These are phyloP conservation scores for Rubia yunnanensis DNA, from an alignment of 257 asterid genomes.

Conservation along the genomic window DNA sequence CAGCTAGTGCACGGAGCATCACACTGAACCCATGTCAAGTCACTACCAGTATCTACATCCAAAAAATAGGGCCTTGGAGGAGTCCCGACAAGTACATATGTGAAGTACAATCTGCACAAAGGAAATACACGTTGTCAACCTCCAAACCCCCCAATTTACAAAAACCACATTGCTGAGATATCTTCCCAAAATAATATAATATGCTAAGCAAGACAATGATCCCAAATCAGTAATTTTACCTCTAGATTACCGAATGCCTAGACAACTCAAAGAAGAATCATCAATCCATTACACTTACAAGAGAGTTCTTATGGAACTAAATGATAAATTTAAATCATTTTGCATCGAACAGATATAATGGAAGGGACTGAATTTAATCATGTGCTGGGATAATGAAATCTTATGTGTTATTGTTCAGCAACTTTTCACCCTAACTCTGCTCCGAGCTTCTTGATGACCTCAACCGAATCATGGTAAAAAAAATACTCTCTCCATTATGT, in stretches of 20 bases:
- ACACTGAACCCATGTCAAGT: constrained; percentile 77
- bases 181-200: not conserved
- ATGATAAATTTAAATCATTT: not conserved
- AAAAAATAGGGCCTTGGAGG: constrained; percentile 80
- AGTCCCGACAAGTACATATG: constrained; percentile 49
- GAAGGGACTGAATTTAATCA: not conserved
- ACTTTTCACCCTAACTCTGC: not conserved
- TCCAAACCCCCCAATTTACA: not conserved
- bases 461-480: not conserved
- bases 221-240: not conserved
- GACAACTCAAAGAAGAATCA: not conserved
- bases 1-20: constrained; percentile 89
- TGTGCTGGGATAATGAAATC: not conserved
- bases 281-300: not conserved
- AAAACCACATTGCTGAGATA: not conserved
- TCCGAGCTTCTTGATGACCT: not conserved
- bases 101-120: constrained; percentile 48
- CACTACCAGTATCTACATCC: constrained; percentile 77
- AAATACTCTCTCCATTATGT: not conserved
- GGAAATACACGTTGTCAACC: not conserved
- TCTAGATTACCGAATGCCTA: not conserved
- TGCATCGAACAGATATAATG: not conserved
- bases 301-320: not conserved
- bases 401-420: not conserved
- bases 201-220: not conserved